Percentiles rank a stretch among this genome's conserved stretches.
Evolutionary conservation across 495 filamentous ascomycete species (phyloP).

Genomic region (Penicillium bovifimosum): DNA sequence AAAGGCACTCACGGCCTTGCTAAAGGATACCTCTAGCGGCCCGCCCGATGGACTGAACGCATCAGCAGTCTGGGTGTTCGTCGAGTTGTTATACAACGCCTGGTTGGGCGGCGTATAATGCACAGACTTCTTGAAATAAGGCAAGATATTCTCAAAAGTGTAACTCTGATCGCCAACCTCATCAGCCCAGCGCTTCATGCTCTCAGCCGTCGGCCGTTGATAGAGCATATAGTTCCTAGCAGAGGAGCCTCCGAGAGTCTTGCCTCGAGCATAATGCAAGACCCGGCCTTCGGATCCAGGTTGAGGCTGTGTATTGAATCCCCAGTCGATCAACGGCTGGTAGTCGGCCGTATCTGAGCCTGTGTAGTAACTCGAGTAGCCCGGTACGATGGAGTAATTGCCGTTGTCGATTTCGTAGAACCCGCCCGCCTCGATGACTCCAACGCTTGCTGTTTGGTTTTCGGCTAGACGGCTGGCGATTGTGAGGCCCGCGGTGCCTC

Average conservation of each 20-base stretch:
- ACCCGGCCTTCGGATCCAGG: constrained; percentile 12
- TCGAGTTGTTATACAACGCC: constrained; percentile 21
- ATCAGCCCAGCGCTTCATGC: constrained; percentile 50
- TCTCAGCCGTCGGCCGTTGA: constrained; percentile 28
- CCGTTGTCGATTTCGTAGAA: constrained; percentile 47
- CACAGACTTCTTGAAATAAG: constrained; percentile 46
- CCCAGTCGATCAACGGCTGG: constrained; percentile 45
- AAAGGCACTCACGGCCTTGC: constrained; percentile 22
- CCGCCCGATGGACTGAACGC: constrained; percentile 24
- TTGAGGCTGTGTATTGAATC: constrained; percentile 37
- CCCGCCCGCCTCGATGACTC: constrained; percentile 50
- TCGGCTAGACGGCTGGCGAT: constrained; percentile 41
- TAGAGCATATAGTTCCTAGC: constrained; percentile 46
- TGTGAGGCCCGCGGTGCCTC: constrained; percentile 45
- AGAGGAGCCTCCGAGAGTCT: constrained; percentile 24
- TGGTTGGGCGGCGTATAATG: constrained; percentile 46
- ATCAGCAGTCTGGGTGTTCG: constrained; percentile 20
- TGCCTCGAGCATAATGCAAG: constrained; percentile 28
- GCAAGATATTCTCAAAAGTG: constrained; percentile 44
- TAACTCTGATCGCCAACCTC: constrained; percentile 48
- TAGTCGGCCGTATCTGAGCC: constrained; percentile 41
- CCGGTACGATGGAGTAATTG: constrained; percentile 42
- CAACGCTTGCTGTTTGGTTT: constrained; percentile 24
- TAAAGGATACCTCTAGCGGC: constrained; percentile 33
- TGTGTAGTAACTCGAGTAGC: constrained; percentile 18